Evolutionary conservation across 163 green algal species (phyloP), one percentile per base, ranked within the genome.

Genomic region (Chlamydomonas reinhardtii): DNA sequence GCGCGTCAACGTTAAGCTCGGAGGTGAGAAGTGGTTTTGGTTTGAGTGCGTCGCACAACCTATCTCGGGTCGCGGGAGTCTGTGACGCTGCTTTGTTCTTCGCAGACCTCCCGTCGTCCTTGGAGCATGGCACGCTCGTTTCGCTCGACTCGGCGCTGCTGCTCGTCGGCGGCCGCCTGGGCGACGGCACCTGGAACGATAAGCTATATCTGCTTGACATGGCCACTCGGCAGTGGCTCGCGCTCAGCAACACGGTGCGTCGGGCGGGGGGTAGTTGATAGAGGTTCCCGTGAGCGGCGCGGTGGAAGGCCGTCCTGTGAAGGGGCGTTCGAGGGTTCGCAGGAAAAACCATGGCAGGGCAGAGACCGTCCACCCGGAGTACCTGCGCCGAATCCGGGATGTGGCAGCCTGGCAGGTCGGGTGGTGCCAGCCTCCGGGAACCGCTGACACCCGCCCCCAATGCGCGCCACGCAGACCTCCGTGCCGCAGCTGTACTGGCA

Each of bases 401-500:
- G n/a, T n/a, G n/a, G n/a, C n/a, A n/a, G n/a, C n/a, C 8, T 48
- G 8, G 39, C 39, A 48, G 39, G 39, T 48, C 39, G 39, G 39
- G 39, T 48, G 39, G 39, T 48, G 39, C 39, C 39, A 48, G n/a
- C n/a, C 43, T 54, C 48, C 48, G 11, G 48, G 12, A 2, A 1
- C 48, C 11, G 65, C 65, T n/a, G 29, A 24, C 4, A 72, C 65
- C 16, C n/a, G 4, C 35, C 22, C 2, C 70, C n/a, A 19, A 59
- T 19, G 9, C 66, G 5, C 68, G 6, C 17, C 34, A 3, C 35
- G 35, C 34, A 54, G 34, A 24, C 70, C 22, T 24, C 31, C 48
- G 43, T 76, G 20, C 79, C 79, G 24, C 24, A 0, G 52, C 54
- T 85, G 20, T 85, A 78, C 68, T 43, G 79, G 22, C 79, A 77